Percentiles rank a stretch among this genome's conserved stretches.
These are phyloP conservation scores for Vanrija sp. DNA, from an alignment of 1,284 basidiomycete species.

Conservation along the genomic window DNA sequence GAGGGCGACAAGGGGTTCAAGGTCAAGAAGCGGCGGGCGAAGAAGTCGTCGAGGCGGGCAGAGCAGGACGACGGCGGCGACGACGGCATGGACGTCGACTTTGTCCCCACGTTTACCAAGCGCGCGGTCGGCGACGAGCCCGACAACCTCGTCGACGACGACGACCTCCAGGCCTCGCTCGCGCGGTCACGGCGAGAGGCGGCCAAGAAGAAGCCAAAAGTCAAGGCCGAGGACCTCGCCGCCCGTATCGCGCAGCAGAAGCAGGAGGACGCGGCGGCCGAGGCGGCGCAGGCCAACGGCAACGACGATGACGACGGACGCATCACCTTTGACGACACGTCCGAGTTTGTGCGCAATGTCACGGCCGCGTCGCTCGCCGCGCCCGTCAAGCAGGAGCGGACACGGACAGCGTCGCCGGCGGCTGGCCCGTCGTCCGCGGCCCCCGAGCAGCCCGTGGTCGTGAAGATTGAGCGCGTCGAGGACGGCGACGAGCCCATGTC, in stretches of 20 bases:
- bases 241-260: slow-evolving; percentile 63
- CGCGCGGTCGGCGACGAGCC: slow-evolving; percentile 59
- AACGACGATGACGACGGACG: slow-evolving; percentile 61
- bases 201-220: slow-evolving; percentile 69
- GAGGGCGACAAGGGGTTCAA: slow-evolving; percentile 92
- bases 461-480: slow-evolving; percentile 49
- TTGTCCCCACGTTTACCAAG: slow-evolving; percentile 47
- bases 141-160: slow-evolving; percentile 93
- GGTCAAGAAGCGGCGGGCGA: slow-evolving; percentile 68
- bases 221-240: slow-evolving; percentile 80
- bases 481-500: slow-evolving; percentile 54
- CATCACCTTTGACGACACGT: slow-evolving; percentile 92
- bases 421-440: slow-evolving; percentile 37
- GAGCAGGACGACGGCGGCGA: slow-evolving; percentile 61
- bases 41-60: slow-evolving; percentile 67
- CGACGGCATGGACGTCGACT: slow-evolving; percentile 70
- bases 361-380: slow-evolving; percentile 51
- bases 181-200: slow-evolving; percentile 78
- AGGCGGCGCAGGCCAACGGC: slow-evolving; percentile 57
- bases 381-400: slow-evolving; percentile 41
- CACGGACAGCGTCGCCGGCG: slow-evolving; percentile 20
- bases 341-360: slow-evolving; percentile 92
- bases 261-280: slow-evolving; percentile 50
- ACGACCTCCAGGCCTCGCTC: slow-evolving; percentile 91
- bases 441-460: slow-evolving; percentile 53